Evolutionary conservation across 345 rosid species (phyloP), one percentile per base, ranked within the genome.

Genomic region (Anastatica hierochuntica): DNA sequence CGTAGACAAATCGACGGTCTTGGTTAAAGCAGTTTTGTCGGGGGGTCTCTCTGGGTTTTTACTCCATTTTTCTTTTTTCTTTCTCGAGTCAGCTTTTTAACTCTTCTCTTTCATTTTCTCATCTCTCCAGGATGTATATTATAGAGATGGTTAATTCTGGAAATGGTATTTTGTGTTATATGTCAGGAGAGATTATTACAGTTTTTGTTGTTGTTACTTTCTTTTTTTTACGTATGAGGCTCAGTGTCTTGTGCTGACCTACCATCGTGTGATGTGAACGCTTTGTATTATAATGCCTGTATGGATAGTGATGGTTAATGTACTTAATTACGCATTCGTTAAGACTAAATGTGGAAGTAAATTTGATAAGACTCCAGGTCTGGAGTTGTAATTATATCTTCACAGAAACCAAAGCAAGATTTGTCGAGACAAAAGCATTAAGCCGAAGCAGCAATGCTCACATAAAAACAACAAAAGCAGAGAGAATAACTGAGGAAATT

Each of bases 1-100:
- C 23, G 9, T 11, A 21, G 74, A 67, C 76, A 74, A 58, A 41
- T 71, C 75, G 38, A 63, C 39, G 64, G 66, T 47, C 24, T 21
- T 7, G 43, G 45, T 47, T 46, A 40, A 53, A 59, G 31, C n/a
- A 14, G 36, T 21, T 23, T 39, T 46, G 43, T 46, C 54, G 54
- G 53, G 56, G 55, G 7, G 8, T 29, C 33, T 29, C 33, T 66
- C 49, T 16, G 23, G 26, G 43, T 67, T 49, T 30, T 37, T 64
- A 42, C 58, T 42, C 58, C 50, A 23, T 48, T 56, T 49, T 34
- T 3, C 45, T 36, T 49, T 40, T 55, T 56, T 33, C 17, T 6
- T 39, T 48, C 20, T 42, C 43, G 19, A 10, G 39, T 4, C 34
- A 10, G 30, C n/a, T 45, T 38, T 44, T 27, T 21, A 34, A 50